These are phyloP conservation scores for Skeletonema tropicum DNA, from an alignment of 108 stramenopile genomes.

Conservation along the genomic window DNA sequence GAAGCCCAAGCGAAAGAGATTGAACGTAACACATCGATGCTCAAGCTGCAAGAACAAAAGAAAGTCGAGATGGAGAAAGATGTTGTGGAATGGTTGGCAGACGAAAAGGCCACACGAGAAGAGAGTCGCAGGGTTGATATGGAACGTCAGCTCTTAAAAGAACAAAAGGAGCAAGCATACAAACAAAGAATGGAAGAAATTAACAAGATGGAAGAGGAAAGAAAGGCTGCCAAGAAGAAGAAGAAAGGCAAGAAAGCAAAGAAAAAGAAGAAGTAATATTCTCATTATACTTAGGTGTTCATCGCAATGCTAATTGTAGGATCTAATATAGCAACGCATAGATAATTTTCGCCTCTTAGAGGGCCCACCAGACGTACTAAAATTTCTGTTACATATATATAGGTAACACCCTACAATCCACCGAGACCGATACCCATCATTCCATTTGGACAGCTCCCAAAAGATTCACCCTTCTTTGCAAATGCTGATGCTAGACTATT, in stretches of 20 bases:
- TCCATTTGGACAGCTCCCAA: conserved; percentile 48
- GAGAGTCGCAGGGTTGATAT: conserved; percentile 15
- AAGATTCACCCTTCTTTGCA: conserved; percentile 37
- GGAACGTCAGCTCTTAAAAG: conserved; percentile 10
- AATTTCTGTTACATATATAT: too few species aligned
- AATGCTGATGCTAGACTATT: conserved; percentile 40
- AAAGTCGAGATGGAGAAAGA: conserved; percentile 22
- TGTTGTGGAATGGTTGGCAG: conserved; percentile 23
- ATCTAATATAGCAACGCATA: too few species aligned
- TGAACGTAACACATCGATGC: not conserved
- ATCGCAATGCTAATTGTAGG: too few species aligned
- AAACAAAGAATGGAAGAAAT: conserved; percentile 15
- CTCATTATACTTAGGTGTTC: too few species aligned
- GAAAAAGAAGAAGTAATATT: conserved; percentile 13
- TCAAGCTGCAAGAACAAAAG: conserved; percentile 4
- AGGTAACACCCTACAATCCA: conserved; percentile 27
- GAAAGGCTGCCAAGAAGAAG: conserved; percentile 20
- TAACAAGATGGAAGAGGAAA: conserved; percentile 33
- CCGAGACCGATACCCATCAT: conserved; percentile 48
- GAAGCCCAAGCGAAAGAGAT: conserved; percentile 15
- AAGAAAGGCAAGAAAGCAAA: conserved; percentile 25
- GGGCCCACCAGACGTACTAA: too few species aligned
- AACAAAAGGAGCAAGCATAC: conserved; percentile 7
- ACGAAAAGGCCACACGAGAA: conserved; percentile 27
- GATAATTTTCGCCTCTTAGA: too few species aligned